Percentiles rank a stretch among this genome's conserved stretches.
Conservation (phyloP, 768 basidiomycete species). For the Mycena maculata region DNA sequence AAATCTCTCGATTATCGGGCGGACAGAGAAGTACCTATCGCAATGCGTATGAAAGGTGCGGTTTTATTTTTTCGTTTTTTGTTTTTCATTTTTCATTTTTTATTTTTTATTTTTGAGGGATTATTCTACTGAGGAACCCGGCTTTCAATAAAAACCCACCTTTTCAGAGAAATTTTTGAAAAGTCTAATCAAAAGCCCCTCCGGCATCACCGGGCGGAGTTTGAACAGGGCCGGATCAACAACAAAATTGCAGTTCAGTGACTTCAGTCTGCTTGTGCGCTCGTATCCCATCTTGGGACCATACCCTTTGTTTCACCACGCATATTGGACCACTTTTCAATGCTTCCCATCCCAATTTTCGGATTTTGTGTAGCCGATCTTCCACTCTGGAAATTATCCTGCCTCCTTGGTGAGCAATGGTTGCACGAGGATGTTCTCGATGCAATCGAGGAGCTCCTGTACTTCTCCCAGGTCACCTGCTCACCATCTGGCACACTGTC, state of each 20-base stretch:
- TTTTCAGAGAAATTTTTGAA: too few relatives aligned
- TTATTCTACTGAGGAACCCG: too few relatives aligned
- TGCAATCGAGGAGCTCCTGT: slow-evolving; percentile 1
- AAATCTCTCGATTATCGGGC: too few relatives aligned
- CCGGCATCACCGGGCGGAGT: too few relatives aligned
- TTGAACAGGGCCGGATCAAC: background rate
- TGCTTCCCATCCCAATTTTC: slow-evolving; percentile 1
- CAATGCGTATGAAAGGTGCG: too few relatives aligned
- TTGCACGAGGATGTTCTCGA: slow-evolving; percentile 20
- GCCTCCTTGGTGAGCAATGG: slow-evolving; percentile 19
- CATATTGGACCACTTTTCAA: background rate
- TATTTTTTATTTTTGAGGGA: too few relatives aligned
- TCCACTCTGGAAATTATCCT: slow-evolving; percentile 16
- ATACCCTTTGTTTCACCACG: background rate
- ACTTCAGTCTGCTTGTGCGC: background rate
- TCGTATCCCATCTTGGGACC: background rate
- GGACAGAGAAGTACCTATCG: too few relatives aligned
- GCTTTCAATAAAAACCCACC: too few relatives aligned
- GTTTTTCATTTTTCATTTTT: too few relatives aligned
- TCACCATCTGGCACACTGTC: background rate
- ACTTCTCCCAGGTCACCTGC: background rate
- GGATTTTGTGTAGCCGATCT: slow-evolving; percentile 1
- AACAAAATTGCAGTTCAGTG: background rate
- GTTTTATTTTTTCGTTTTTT: too few relatives aligned
- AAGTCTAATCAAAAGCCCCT: too few relatives aligned